These are phyloP conservation scores for Stylonectria norvegica DNA, from an alignment of 2,329 filamentous ascomycete genomes.

Conservation along the genomic window DNA sequence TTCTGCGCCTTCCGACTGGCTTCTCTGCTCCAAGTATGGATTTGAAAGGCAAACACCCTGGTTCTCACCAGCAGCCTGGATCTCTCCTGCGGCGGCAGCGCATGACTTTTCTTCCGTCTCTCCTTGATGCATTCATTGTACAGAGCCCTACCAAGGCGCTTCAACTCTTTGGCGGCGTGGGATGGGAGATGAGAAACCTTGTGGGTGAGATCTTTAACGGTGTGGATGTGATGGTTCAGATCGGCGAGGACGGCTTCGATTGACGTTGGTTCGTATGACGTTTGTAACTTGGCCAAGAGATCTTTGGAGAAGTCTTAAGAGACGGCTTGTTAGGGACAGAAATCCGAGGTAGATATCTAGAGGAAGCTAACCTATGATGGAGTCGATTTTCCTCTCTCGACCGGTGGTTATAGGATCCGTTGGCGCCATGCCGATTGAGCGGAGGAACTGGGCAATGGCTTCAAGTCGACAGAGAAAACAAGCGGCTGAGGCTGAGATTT, in stretches of 20 bases:
- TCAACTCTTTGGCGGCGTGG: conserved; percentile 42
- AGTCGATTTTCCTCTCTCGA: conserved; percentile 23
- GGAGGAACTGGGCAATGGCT: too few species aligned
- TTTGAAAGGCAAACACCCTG: conserved; percentile 60
- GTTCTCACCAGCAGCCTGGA: conserved; percentile 36
- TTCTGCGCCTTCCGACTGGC: conserved; percentile 24
- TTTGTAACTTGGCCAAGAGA: conserved; percentile 23
- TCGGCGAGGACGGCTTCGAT: conserved; percentile 40
- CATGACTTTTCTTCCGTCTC: conserved; percentile 27
- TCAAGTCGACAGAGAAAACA: too few species aligned
- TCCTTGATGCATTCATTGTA: conserved; percentile 66
- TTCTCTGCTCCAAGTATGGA: conserved; percentile 58
- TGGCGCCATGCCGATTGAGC: conserved; percentile 20
- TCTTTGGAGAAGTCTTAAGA: conserved; percentile 28
- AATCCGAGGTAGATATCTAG: background rate
- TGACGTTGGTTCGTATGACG: conserved; percentile 29
- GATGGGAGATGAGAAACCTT: conserved; percentile 1
- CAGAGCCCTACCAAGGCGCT: conserved; percentile 53
- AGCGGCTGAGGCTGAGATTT: too few species aligned
- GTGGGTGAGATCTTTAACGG: conserved; percentile 14
- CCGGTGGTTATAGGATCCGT: conserved; percentile 10
- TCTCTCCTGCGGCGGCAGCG: conserved; percentile 17
- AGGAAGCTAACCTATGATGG: conserved; percentile 20
- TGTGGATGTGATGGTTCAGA: conserved; percentile 26
- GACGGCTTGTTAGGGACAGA: background rate